These are phyloP conservation scores for Phytophthora lateralis DNA, from an alignment of 352 stramenopile genomes.

Conservation along the genomic window DNA sequence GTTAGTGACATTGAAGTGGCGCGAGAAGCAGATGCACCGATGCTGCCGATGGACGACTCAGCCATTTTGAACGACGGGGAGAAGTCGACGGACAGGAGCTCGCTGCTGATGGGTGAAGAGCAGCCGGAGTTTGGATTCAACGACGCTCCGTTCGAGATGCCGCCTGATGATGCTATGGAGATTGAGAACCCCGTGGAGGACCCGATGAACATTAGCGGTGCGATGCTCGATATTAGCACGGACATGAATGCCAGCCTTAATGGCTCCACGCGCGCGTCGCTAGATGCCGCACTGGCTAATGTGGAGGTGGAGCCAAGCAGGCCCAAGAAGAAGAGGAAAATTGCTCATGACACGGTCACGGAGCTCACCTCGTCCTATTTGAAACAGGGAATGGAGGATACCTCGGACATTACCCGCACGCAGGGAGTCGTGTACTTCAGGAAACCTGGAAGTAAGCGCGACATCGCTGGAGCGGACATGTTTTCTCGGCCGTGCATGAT, in stretches of 20 bases:
- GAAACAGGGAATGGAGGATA: slow-evolving; percentile 81
- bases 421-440: slow-evolving; percentile 51
- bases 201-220: slow-evolving; percentile 42
- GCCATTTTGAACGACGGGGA: slow-evolving; percentile 49
- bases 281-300: slow-evolving; percentile 62
- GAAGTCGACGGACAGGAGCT: slow-evolving; percentile 56
- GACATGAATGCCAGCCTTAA: slow-evolving; percentile 75
- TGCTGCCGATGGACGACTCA: slow-evolving; percentile 65
- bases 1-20: slow-evolving; percentile 87
- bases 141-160: slow-evolving; percentile 65
- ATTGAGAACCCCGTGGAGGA: slow-evolving; percentile 46
- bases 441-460: slow-evolving; percentile 22
- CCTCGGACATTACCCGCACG: slow-evolving; percentile 72
- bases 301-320: slow-evolving; percentile 45
- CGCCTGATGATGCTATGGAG: slow-evolving; percentile 41
- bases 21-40: slow-evolving; percentile 63
- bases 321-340: slow-evolving; percentile 85
- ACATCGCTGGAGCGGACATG: slow-evolving; percentile 42
- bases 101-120: slow-evolving; percentile 31
- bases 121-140: slow-evolving; percentile 63
- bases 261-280: slow-evolving; percentile 64
- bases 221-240: slow-evolving; percentile 68
- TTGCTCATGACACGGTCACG: slow-evolving; percentile 78
- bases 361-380: slow-evolving; percentile 77
- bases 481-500: slow-evolving; percentile 64